Percentiles rank a stretch among this genome's conserved stretches.
These are phyloP conservation scores for Paecilomyces sp. DNA, from an alignment of 2,329 filamentous ascomycete species.

Conservation along the genomic window DNA sequence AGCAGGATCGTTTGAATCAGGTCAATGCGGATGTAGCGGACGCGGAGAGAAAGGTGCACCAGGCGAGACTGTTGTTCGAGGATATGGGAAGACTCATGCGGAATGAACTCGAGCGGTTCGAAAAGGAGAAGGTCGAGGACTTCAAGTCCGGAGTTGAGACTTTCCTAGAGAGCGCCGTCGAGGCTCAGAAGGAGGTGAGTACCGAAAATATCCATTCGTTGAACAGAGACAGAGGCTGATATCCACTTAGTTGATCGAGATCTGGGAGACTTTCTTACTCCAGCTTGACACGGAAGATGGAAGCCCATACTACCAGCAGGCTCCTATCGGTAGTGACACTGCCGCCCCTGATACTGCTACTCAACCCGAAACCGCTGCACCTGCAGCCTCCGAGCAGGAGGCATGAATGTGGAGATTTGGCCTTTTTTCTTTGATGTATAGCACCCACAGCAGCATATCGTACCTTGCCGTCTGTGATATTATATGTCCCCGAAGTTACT, in stretches of 20 bases:
- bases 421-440: neutral
- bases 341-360: conserved; percentile 10
- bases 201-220: neutral
- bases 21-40: conserved; percentile 90
- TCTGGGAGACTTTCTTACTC: conserved; percentile 98
- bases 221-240: conserved; percentile 1
- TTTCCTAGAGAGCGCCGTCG: conserved; percentile 91
- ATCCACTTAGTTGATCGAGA: conserved; percentile 66
- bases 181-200: conserved; percentile 94
- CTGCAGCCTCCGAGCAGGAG: conserved; percentile 9
- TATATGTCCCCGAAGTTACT: neutral
- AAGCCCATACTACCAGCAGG: conserved; percentile 37
- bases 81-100: conserved; percentile 96
- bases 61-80: conserved; percentile 83
- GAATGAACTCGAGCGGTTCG: conserved; percentile 83
- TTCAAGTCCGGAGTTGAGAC: conserved; percentile 98
- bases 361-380: conserved; percentile 4
- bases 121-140: conserved; percentile 96
- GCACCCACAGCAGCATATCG: neutral
- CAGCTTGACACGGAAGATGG: conserved; percentile 89
- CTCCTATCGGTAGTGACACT: conserved; percentile 12
- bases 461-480: neutral
- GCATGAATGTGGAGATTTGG: conserved; percentile 4
- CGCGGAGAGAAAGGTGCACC: conserved; percentile 86
- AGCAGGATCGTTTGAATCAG: conserved; percentile 91